A percentile compares a stretch with the other conserved stretches of the same genome.
These are phyloP conservation scores for Escallonia herrerae DNA, from an alignment of 129 eudicot genomes.

Conservation along the genomic window DNA sequence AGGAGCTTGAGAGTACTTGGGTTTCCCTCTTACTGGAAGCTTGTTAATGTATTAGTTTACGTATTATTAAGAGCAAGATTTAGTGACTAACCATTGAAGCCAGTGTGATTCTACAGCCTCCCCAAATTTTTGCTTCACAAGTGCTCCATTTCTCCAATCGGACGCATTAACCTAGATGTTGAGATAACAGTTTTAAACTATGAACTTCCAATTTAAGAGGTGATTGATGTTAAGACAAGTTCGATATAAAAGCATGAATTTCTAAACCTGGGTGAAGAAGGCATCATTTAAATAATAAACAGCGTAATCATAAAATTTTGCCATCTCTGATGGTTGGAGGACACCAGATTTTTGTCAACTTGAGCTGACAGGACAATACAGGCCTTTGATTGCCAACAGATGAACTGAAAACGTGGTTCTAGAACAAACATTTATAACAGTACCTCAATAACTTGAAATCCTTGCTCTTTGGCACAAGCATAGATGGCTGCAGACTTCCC, in stretches of 20 bases:
- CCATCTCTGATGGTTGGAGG: too few relatives aligned
- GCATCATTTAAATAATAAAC: not conserved
- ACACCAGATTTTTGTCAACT: too few relatives aligned
- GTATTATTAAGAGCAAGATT: not conserved
- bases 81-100: conserved; percentile 57
- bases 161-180: conserved; percentile 64
- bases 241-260: not conserved
- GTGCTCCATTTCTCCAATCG: conserved; percentile 94
- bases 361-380: too few relatives aligned
- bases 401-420: not conserved
- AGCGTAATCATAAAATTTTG: conserved; percentile 1
- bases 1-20: too few relatives aligned
- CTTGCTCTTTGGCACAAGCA: conserved; percentile 96
- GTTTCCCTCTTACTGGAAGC: too few relatives aligned
- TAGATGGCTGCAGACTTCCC: conserved; percentile 98
- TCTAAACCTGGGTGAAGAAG: not conserved
- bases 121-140: conserved; percentile 87
- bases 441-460: conserved; percentile 97
- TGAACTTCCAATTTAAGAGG: not conserved
- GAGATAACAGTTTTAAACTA: conserved; percentile 8
- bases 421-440: not conserved
- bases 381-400: not conserved
- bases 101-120: conserved; percentile 95
- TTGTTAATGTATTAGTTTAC: too few relatives aligned
- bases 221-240: not conserved